Evolutionary conservation across 2,329 filamentous ascomycete genomes (phyloP), one percentile per base, ranked within the genome.

Genomic region (Helotiales sp.): DNA sequence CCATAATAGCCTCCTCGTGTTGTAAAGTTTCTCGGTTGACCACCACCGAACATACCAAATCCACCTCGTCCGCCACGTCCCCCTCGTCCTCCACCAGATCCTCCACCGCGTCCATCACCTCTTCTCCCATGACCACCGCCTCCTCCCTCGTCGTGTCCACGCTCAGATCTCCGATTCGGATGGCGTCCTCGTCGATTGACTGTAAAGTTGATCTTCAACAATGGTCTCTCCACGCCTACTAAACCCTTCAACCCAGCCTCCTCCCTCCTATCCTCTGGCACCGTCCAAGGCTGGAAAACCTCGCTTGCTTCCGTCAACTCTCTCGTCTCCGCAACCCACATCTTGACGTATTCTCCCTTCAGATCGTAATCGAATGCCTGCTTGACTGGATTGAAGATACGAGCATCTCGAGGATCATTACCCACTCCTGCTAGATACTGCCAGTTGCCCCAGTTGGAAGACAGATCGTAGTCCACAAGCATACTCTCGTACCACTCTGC

Each of bases 361-460:
- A 80, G 79, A 69, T 93, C 90, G 67, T 93, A 93, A 62, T 92
- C 88, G 42, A 89, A 83, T 0, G 85, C 87, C 70, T 93, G 90
- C 71, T 93, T 93, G 49, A 93, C 84, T 0, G 89, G 89, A 67
- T 93, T 93, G 77, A 93, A 93, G 13, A 89, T 82, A n/a, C 90
- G 78, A 5, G 66, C 66, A 63, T 88, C 83, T 22, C 89, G 77
- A 0, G 89, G 90, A 64, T 93, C 89, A 63, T 92, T 93, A 7
- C 90, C 90, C 0, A 93, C 88, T 0, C 90, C 90, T 0, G 89
- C 81, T 0, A 90, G 83, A 60, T 93, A 93, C 71, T 92, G 89
- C 90, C 89, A 93, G 66, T 91, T 92, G 9, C 85, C 85, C 89
- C 89, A 93, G 64, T 93, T 93, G 58, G 81, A 88, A 13, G 82